Evolutionary conservation across 116 monocot genomes (phyloP).

Genomic region (Papilionanthe hybrid): DNA sequence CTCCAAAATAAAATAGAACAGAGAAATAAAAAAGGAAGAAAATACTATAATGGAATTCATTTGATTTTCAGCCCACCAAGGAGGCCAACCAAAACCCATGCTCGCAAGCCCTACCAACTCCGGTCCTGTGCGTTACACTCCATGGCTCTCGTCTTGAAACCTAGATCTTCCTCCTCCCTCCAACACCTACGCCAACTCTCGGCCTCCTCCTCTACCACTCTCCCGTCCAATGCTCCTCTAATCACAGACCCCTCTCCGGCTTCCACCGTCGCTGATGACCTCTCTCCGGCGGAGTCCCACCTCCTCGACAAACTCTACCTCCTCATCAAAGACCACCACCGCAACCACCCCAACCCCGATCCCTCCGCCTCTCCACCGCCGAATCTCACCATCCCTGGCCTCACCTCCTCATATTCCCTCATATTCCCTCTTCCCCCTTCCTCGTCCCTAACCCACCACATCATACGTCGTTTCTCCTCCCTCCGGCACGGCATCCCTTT

Average conservation of each 20-base stretch:
- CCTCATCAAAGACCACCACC: constrained; percentile 66
- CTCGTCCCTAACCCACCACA: constrained; percentile 26
- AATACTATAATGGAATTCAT: too few relatives aligned
- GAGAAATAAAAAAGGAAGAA: too few relatives aligned
- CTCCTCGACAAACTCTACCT: constrained; percentile 50
- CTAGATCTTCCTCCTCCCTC: background rate
- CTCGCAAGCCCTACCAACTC: too few relatives aligned
- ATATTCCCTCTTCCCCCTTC: constrained; percentile 36
- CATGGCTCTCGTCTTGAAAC: constrained; percentile 9
- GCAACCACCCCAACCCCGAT: constrained; percentile 19
- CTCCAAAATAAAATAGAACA: too few relatives aligned
- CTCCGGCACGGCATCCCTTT: constrained; percentile 60
- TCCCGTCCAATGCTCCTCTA: background rate
- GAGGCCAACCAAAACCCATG: too few relatives aligned
- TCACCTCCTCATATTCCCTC: constrained; percentile 42
- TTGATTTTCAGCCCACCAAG: too few relatives aligned
- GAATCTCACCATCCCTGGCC: constrained; percentile 41
- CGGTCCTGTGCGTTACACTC: too few relatives aligned
- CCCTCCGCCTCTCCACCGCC: constrained; percentile 29
- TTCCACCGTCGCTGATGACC: background rate
- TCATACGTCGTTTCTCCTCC: constrained; percentile 38
- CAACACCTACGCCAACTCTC: background rate
- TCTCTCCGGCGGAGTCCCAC: constrained; percentile 32
- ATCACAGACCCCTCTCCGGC: background rate
- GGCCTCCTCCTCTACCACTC: background rate